These are phyloP conservation scores for Globisporangium mamillatum DNA, from an alignment of 352 stramenopile species.

Conservation along the genomic window DNA sequence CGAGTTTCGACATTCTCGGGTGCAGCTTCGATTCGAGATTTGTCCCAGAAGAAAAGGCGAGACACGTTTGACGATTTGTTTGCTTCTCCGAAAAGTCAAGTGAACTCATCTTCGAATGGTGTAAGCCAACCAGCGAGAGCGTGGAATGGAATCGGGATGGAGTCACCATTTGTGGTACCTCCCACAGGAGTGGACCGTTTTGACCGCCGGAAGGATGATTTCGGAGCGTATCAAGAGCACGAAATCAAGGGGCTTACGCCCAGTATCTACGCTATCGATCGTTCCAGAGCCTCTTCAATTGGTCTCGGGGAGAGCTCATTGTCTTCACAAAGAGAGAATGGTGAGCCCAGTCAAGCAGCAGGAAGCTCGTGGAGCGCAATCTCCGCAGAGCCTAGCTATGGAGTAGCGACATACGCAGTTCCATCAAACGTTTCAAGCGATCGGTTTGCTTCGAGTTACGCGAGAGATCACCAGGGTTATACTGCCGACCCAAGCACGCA, in stretches of 20 bases:
- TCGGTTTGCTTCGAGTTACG: slow-evolving; percentile 11
- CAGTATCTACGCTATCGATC: slow-evolving; percentile 5
- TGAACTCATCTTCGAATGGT: neutral
- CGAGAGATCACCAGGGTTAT: slow-evolving; percentile 1
- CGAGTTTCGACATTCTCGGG: slow-evolving; percentile 5
- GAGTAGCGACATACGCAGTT: slow-evolving; percentile 40
- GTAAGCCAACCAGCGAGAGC: slow-evolving; percentile 1
- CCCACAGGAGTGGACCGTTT: slow-evolving; percentile 53
- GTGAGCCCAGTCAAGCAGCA: slow-evolving; percentile 6
- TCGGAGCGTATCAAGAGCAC: neutral
- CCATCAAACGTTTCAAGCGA: slow-evolving; percentile 25
- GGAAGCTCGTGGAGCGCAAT: slow-evolving; percentile 44
- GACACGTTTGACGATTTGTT: slow-evolving; percentile 80
- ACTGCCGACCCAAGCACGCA: neutral
- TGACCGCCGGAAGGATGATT: slow-evolving; percentile 31
- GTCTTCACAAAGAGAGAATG: neutral
- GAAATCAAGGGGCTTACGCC: neutral
- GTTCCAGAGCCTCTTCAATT: slow-evolving; percentile 14
- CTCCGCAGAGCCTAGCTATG: slow-evolving; percentile 21
- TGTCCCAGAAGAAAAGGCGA: slow-evolving; percentile 31
- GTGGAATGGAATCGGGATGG: slow-evolving; percentile 15
- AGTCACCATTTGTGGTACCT: neutral
- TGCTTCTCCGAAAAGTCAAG: slow-evolving; percentile 42
- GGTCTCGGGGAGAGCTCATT: slow-evolving; percentile 16
- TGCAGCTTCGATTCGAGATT: neutral